Evolutionary conservation across 2,329 filamentous ascomycete genomes (phyloP).

Genomic region (Fusarium xylarioides): DNA sequence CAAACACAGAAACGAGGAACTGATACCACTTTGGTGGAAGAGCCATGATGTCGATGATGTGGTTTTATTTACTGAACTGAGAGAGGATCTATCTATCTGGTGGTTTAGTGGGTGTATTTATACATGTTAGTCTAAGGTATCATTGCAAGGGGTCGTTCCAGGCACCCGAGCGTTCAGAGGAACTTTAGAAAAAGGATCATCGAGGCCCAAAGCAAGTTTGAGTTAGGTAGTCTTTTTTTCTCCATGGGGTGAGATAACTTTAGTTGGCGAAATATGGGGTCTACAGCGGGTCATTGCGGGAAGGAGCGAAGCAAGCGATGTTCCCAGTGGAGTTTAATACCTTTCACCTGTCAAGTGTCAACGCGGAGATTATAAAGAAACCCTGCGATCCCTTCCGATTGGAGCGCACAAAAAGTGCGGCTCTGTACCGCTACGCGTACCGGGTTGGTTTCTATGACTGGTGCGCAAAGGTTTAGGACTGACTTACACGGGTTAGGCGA

Average conservation of each 20-base stretch:
- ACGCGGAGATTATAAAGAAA: background rate
- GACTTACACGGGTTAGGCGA: background rate
- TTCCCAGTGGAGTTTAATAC: background rate
- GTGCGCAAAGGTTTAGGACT: background rate
- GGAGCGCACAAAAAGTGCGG: constrained; percentile 11
- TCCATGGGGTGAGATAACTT: constrained; percentile 1
- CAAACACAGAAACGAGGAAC: constrained; percentile 54
- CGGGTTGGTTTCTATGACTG: background rate
- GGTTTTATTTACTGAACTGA: background rate
- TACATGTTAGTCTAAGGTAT: background rate
- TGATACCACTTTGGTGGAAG: constrained; percentile 58
- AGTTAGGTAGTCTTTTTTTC: background rate
- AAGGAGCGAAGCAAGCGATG: background rate
- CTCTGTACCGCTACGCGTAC: background rate
- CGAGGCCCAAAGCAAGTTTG: background rate
- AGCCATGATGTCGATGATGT: constrained; percentile 45
- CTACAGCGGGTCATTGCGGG: constrained; percentile 13
- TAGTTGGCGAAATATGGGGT: constrained; percentile 6
- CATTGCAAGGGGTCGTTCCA: constrained; percentile 8
- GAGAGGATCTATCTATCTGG: background rate
- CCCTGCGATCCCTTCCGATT: background rate
- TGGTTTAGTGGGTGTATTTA: constrained; percentile 11
- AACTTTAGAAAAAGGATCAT: background rate
- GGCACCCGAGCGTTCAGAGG: background rate
- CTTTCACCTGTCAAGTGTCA: background rate